Evolutionary conservation across 2,329 filamentous ascomycete genomes (phyloP), one percentile per base, ranked within the genome.

Genomic region (Xylariaceae sp.): DNA sequence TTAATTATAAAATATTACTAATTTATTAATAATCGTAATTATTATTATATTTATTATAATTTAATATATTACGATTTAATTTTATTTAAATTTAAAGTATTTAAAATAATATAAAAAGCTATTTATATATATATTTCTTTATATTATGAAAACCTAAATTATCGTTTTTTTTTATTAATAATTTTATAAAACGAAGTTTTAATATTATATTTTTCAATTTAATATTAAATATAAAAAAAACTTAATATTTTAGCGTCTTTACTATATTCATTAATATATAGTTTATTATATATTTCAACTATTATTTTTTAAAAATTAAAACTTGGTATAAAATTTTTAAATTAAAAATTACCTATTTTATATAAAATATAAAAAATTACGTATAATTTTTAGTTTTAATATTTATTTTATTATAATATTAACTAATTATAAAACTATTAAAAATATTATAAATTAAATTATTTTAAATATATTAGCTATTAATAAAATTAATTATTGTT

Each of bases 181-280:
- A 14, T 17, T 42, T 37, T 10, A 23, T 37, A 17, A 33, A 42
- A 42, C 5, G 27, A 11, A 23, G 33, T n/a, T 42, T 42, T 42
- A 42, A 42, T n/a, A 14, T 42, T 6, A 42, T 42, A 42, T 8
- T 37, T 5, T 44, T 38, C 33, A 37, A 44, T 38, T n/a, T 33
- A 29, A 37, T 19, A 20, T 21, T 14, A 21, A 37, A 6, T 6
- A 32, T 37, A 37, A 37, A 21, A 20, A 25, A 2, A 19, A 37
- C n/a, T 37, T 29, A 6, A 44, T 25, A 6, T 8, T 6, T n/a
- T n/a, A n/a, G n/a, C n/a, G n/a, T n/a, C n/a, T n/a, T n/a, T 32
- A 37, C 38, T 27, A 29, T 20, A 17, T 21, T 22, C n/a, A 38
- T 27, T 38, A 37, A 37, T 27, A 22, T 42, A 16, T 20, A 37